phyloP scores from a whole-genome alignment of 169 alveolate species.

The Babesia bigemina region DNA sequence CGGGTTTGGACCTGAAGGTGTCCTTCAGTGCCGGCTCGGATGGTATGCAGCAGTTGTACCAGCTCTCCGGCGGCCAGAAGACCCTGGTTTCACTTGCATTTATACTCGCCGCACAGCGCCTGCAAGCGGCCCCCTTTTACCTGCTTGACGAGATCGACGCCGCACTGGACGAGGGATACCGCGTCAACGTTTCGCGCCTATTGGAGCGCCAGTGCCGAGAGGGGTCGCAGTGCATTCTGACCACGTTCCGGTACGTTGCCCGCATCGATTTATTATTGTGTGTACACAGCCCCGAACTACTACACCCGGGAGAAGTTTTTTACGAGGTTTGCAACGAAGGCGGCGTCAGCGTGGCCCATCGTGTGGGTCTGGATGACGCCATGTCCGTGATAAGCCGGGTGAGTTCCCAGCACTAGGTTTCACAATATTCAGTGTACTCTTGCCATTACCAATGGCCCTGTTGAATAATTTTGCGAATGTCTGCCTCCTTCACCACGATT shows the following conservation, averaged over 20 bases:
- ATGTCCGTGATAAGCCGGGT: conserved; percentile 40
- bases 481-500: background rate
- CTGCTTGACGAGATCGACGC: conserved; percentile 78
- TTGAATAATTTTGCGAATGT: background rate
- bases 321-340: conserved; percentile 53
- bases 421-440: background rate
- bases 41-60: conserved; percentile 35
- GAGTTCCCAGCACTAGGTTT: background rate
- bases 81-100: conserved; percentile 77
- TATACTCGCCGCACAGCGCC: conserved; percentile 68
- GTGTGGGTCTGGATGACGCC: conserved; percentile 39
- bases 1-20: conserved; percentile 61
- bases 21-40: conserved; percentile 43
- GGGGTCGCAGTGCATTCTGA: conserved; percentile 59
- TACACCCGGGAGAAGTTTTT: conserved; percentile 50
- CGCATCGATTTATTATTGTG: background rate
- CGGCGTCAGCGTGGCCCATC: conserved; percentile 40
- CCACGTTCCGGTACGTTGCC: conserved; percentile 56
- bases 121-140: conserved; percentile 75
- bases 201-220: conserved; percentile 31
- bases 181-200: conserved; percentile 44
- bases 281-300: conserved; percentile 30
- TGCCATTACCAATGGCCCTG: conserved; percentile 12
- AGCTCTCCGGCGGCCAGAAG: conserved; percentile 77
- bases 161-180: conserved; percentile 75